Base-by-base conservation (phyloP, 768 basidiomycete species). In the Podaxis sp. region DNA sequence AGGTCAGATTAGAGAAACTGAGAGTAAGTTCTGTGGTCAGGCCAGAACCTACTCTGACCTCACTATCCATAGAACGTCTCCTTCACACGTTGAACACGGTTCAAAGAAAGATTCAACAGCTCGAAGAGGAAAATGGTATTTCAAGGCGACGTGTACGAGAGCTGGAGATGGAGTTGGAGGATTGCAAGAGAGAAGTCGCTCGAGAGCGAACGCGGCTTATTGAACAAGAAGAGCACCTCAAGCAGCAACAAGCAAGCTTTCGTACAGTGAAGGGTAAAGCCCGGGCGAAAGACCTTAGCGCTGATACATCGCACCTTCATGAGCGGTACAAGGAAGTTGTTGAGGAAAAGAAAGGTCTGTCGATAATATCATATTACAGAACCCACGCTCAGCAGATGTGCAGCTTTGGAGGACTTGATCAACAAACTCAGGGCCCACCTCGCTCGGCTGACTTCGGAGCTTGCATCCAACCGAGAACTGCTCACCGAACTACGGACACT, bases 281-380 rank as follows among this genome's bases (percentile, higher is more conserved):
- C 30, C 69, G 70, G 40, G 76, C 71, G 8, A 68, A 67, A 38
- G 73, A 71, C 59, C 59, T 61, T 38, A 72, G 64, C 38, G 67
- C 70, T 26, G 80, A 79, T 46, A 78, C 77, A 9, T 75, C 77
- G 53, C 76, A 80, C 13, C 48, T 80, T 28, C 71, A 76, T 24
- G 77, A 80, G 64, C 77, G 88, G 57, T 93, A 95, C 67, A 82
- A 82, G 61, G 89, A 92, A 66, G 89, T 86, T 4, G 90, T 96
- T 0, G 89, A 92, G 64, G 93, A 95, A 73, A 95, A 95, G 73
- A 92, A 92, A 80, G 92, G 93, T 94, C 55, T 9, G 74, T 70
- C 38, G 22, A 40, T 12, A 9, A n/a, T 38, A 52, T 42, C 33
- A 42, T 36, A 8, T 28, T 12, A 30, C 38, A 26, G 54, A 15